A percentile compares a stretch with the other conserved stretches of the same genome.
Conservation (phyloP, 2,329 filamentous ascomycete species). For the Neopestalotiopsis rosae region DNA sequence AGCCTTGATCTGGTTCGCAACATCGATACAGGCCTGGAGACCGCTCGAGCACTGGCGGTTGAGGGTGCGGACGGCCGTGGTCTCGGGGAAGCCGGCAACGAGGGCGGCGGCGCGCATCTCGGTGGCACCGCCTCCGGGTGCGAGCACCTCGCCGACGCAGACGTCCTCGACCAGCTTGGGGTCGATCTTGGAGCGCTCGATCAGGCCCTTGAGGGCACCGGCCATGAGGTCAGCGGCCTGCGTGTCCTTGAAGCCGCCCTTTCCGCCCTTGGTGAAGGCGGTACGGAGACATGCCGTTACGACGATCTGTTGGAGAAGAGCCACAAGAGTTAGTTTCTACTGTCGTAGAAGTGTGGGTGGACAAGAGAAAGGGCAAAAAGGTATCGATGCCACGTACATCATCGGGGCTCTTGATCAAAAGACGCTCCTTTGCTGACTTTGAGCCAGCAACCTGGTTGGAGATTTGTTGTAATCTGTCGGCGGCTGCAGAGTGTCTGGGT, state of each 20-base stretch:
- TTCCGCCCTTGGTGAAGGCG: slow-evolving; percentile 89
- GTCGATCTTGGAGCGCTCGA: slow-evolving; percentile 88
- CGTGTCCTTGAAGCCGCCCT: slow-evolving; percentile 96
- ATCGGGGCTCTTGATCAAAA: slow-evolving; percentile 70
- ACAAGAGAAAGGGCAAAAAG: slow-evolving; percentile 9
- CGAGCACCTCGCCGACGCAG: slow-evolving; percentile 87
- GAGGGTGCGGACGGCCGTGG: slow-evolving; percentile 82
- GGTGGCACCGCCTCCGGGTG: slow-evolving; percentile 92
- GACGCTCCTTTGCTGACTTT: slow-evolving; percentile 54
- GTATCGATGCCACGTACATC: slow-evolving; percentile 54
- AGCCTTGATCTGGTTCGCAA: slow-evolving; percentile 87
- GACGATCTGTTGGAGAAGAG: slow-evolving; percentile 66
- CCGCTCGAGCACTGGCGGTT: slow-evolving; percentile 96
- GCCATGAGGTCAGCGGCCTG: slow-evolving; percentile 83
- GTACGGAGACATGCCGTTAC: slow-evolving; percentile 92
- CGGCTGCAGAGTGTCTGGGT: slow-evolving; percentile 43
- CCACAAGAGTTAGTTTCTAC: slow-evolving; percentile 27
- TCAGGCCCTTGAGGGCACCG: slow-evolving; percentile 80
- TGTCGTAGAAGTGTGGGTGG: neutral
- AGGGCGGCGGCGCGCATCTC: slow-evolving; percentile 94
- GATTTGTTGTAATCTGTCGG: slow-evolving; percentile 64
- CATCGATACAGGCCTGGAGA: slow-evolving; percentile 89
- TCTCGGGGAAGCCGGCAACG: slow-evolving; percentile 87
- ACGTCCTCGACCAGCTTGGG: slow-evolving; percentile 90
- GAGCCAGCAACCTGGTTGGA: slow-evolving; percentile 63